Evolutionary conservation across 495 filamentous ascomycete genomes (phyloP).

Genomic region (Geopyxis carbonaria): DNA sequence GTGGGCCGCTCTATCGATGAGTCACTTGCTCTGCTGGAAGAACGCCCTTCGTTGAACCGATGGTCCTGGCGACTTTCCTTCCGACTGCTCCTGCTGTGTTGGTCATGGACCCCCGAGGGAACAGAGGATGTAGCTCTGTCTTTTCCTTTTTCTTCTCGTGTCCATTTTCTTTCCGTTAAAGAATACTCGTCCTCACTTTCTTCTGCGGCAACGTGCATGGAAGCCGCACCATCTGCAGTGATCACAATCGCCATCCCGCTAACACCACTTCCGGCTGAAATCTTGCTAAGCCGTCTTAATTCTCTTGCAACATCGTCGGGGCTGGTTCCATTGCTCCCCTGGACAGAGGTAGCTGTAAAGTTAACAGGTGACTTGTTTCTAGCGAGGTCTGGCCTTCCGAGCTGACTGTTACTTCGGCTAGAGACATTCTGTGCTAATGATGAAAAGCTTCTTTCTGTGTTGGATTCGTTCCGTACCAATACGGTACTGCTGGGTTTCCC

Average conservation of each 20-base stretch:
- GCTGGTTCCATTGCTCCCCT: too few species aligned
- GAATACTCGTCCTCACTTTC: constrained; percentile 14
- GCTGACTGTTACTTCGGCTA: constrained; percentile 13
- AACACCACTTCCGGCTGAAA: constrained; percentile 21
- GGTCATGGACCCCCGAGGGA: constrained; percentile 2
- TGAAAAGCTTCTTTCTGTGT: constrained; percentile 11
- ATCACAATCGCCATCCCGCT: constrained; percentile 23
- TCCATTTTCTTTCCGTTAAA: constrained; percentile 11
- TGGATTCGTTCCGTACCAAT: constrained; percentile 16
- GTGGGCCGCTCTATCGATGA: too few species aligned
- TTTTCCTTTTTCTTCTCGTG: constrained; percentile 22
- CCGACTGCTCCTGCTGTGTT: constrained; percentile 4
- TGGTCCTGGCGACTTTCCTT: too few species aligned
- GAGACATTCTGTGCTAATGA: constrained; percentile 5
- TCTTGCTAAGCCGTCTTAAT: constrained; percentile 20
- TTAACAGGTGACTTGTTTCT: too few species aligned
- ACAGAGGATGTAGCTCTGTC: constrained; percentile 17
- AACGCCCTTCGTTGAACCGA: too few species aligned
- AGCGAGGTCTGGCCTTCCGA: too few species aligned
- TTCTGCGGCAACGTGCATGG: constrained; percentile 10
- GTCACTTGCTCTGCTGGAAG: too few species aligned
- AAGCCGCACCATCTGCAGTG: constrained; percentile 18
- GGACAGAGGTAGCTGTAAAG: too few species aligned
- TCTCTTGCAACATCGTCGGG: constrained; percentile 20
- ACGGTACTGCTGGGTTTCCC: constrained; percentile 20